Evolutionary conservation across 2,329 filamentous ascomycete genomes (phyloP).

Genomic region (Calycina marina): DNA sequence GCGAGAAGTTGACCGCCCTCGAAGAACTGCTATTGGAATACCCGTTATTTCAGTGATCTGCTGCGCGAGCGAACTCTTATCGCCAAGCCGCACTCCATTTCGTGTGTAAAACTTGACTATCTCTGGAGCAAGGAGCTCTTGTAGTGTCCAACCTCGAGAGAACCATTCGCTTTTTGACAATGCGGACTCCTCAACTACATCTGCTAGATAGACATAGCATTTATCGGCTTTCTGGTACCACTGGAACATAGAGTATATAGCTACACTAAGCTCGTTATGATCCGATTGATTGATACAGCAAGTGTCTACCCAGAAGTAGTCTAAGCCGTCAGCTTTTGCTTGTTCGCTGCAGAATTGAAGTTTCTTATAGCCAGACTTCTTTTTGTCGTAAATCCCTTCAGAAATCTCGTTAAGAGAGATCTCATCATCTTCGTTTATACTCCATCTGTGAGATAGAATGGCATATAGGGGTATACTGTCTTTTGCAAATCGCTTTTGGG

Average conservation of each 20-base stretch:
- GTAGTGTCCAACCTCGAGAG: conserved; percentile 2
- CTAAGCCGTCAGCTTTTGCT: conserved; percentile 5
- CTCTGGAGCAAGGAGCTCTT: conserved; percentile 4
- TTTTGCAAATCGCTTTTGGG: conserved; percentile 3
- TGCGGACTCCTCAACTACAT: conserved; percentile 4
- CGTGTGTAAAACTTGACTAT: conserved; percentile 5
- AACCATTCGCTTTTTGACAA: conserved; percentile 5
- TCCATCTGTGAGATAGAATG: conserved; percentile 15
- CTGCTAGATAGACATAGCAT: conserved; percentile 10
- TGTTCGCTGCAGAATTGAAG: conserved; percentile 5
- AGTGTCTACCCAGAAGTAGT: conserved; percentile 2
- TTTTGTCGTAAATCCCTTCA: conserved; percentile 3
- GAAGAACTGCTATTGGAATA: conserved; percentile 4
- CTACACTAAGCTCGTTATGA: conserved; percentile 6
- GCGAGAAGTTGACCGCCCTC: conserved; percentile 3
- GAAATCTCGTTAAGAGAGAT: conserved; percentile 6
- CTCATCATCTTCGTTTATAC: conserved; percentile 7
- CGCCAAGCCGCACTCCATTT: conserved; percentile 3
- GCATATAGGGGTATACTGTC: conserved; percentile 12
- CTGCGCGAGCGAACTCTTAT: conserved; percentile 4
- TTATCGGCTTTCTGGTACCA: conserved; percentile 6
- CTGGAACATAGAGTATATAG: conserved; percentile 8
- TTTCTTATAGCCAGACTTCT: conserved; percentile 4
- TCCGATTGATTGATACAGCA: conserved; percentile 7
- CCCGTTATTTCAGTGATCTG: conserved; percentile 5